A percentile compares a stretch with the other conserved stretches of the same genome.
These are phyloP conservation scores for Podospora bellae-mahoneyi DNA, from an alignment of 495 filamentous ascomycete genomes.

Conservation along the genomic window DNA sequence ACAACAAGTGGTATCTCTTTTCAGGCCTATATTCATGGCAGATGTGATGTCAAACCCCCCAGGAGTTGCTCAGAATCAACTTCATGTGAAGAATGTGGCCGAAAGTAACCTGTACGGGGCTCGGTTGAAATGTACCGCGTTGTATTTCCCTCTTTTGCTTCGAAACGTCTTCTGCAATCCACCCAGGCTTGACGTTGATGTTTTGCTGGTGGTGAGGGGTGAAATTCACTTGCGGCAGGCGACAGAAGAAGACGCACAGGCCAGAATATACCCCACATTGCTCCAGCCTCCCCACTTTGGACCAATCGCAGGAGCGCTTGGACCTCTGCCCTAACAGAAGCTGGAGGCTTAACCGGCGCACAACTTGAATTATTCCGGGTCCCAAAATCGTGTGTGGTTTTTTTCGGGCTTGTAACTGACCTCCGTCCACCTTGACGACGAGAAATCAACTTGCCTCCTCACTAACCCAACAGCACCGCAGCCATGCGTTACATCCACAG, in stretches of 20 bases:
- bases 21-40: too few relatives aligned
- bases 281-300: constrained; percentile 15
- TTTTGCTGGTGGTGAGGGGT: not conserved
- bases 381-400: constrained; percentile 36
- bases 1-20: too few relatives aligned
- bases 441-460: constrained; percentile 39
- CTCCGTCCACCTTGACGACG: constrained; percentile 38
- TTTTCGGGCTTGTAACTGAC: constrained; percentile 33
- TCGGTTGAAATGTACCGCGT: too few relatives aligned
- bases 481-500: constrained; percentile 98
- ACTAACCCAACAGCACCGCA: constrained; percentile 29
- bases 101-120: too few relatives aligned
- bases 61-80: too few relatives aligned
- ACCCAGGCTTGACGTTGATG: not conserved
- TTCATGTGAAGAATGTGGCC: too few relatives aligned
- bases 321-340: constrained; percentile 33
- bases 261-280: constrained; percentile 19
- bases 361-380: constrained; percentile 41
- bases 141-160: not conserved
- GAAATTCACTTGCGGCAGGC: not conserved
- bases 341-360: constrained; percentile 28
- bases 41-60: too few relatives aligned
- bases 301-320: constrained; percentile 28
- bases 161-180: not conserved
- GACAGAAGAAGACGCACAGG: constrained; percentile 17